These are phyloP conservation scores for Podila minutissima DNA, from an alignment of 192 early-diverging fungal genomes.

Conservation along the genomic window DNA sequence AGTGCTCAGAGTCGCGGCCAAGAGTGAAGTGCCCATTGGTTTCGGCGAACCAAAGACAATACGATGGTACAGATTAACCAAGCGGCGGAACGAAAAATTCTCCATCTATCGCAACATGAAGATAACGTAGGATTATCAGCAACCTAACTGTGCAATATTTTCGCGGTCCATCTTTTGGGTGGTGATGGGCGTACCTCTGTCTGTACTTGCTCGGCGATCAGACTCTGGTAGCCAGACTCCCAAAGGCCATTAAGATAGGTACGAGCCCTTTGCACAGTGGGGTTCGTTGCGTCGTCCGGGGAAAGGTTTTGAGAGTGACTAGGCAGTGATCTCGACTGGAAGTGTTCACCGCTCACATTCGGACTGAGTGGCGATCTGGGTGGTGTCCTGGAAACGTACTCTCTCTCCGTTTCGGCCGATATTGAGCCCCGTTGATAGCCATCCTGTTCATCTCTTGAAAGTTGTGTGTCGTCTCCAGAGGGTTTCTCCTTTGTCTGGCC, in stretches of 20 bases:
- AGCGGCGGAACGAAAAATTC: conserved; percentile 15
- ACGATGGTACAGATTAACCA: conserved; percentile 32
- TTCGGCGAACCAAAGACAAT: conserved; percentile 24
- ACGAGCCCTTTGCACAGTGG: conserved; percentile 12
- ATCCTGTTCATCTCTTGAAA: conserved; percentile 6
- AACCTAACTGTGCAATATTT: too few species aligned
- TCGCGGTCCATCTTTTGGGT: neutral
- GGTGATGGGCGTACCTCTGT: conserved; percentile 9
- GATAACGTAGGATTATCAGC: neutral
- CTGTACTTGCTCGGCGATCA: conserved; percentile 25
- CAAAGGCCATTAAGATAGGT: conserved; percentile 31
- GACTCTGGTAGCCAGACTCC: conserved; percentile 18
- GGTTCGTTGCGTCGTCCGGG: conserved; percentile 19
- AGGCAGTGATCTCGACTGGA: conserved; percentile 9
- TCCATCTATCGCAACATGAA: conserved; percentile 8
- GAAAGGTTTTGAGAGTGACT: neutral
- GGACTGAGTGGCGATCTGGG: conserved; percentile 37
- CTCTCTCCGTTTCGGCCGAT: conserved; percentile 13
- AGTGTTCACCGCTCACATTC: conserved; percentile 36
- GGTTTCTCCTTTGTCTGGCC: neutral
- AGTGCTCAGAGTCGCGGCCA: conserved; percentile 52
- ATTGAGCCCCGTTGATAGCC: conserved; percentile 10
- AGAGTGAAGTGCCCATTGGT: conserved; percentile 44
- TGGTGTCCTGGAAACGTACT: conserved; percentile 22
- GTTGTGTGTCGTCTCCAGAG: neutral